phyloP scores from a whole-genome alignment of 257 asterid genomes.

The Penstemon barbatus region DNA sequence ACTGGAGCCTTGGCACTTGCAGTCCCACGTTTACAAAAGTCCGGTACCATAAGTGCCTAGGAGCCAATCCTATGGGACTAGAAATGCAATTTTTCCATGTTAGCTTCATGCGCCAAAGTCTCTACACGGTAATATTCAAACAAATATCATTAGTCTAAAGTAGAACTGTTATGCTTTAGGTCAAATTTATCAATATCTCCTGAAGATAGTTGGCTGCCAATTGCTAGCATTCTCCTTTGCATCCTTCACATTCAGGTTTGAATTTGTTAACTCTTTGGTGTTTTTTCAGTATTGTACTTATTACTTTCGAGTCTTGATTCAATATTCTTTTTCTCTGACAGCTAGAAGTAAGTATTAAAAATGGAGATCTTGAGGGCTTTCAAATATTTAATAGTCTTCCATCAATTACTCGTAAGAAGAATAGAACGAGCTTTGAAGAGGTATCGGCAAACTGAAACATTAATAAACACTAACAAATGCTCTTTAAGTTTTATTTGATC shows the following conservation, averaged over 20 bases:
- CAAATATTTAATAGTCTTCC: slow-evolving; percentile 49
- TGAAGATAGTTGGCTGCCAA: slow-evolving; percentile 96
- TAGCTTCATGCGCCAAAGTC: neutral
- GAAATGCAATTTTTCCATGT: neutral
- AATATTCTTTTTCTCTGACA: slow-evolving; percentile 39
- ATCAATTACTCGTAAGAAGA: slow-evolving; percentile 35
- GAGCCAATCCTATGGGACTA: no score
- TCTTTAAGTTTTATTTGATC: slow-evolving; percentile 20
- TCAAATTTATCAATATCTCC: slow-evolving; percentile 83
- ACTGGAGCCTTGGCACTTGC: no score
- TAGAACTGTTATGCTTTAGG: slow-evolving; percentile 39
- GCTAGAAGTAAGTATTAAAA: slow-evolving; percentile 73
- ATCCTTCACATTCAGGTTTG: slow-evolving; percentile 82
- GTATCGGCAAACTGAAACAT: slow-evolving; percentile 36
- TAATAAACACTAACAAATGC: neutral
- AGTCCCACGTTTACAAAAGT: no score
- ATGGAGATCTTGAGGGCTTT: slow-evolving; percentile 74
- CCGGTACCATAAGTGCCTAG: no score
- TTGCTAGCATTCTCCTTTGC: slow-evolving; percentile 89
- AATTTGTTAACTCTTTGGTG: slow-evolving; percentile 10
- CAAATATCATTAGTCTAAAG: neutral
- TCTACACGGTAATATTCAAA: slow-evolving; percentile 5
- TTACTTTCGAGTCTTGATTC: slow-evolving; percentile 29
- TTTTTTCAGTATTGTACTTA: neutral
- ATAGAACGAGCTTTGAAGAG: slow-evolving; percentile 38